These are phyloP conservation scores for Phytophthora multivora DNA, from an alignment of 352 stramenopile genomes.

Conservation along the genomic window DNA sequence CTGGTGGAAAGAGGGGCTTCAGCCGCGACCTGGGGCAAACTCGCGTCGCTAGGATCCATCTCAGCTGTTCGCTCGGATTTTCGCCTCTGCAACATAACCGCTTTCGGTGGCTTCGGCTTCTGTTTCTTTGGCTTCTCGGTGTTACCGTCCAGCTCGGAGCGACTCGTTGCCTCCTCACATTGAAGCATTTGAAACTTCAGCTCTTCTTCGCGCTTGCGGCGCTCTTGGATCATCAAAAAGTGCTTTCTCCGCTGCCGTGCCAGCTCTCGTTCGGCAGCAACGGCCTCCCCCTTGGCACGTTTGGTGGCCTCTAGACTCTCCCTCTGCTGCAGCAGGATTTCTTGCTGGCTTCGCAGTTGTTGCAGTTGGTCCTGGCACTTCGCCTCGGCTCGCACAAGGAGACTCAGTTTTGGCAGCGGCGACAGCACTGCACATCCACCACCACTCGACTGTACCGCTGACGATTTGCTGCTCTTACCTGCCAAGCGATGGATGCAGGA, in stretches of 20 bases:
- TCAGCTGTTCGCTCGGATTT: constrained; percentile 1
- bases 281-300: constrained; percentile 36
- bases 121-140: constrained; percentile 25
- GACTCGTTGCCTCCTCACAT: constrained; percentile 18
- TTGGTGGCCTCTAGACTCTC: constrained; percentile 49
- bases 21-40: constrained; percentile 13
- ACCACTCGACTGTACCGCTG: not conserved
- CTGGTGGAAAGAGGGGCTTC: not conserved
- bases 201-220: constrained; percentile 54
- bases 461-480: constrained; percentile 5
- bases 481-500: constrained; percentile 33
- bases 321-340: constrained; percentile 49
- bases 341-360: constrained; percentile 48
- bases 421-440: constrained; percentile 19
- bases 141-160: constrained; percentile 23
- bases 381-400: constrained; percentile 58
- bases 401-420: constrained; percentile 50
- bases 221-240: constrained; percentile 42
- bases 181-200: constrained; percentile 41
- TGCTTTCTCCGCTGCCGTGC: constrained; percentile 42
- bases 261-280: constrained; percentile 32
- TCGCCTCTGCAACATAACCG: constrained; percentile 2
- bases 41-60: constrained; percentile 1
- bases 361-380: constrained; percentile 61
- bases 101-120: constrained; percentile 22